A percentile compares a stretch with the other conserved stretches of the same genome.
Conservation (phyloP, 169 alveolate species). For the Plasmodium fragile region DNA sequence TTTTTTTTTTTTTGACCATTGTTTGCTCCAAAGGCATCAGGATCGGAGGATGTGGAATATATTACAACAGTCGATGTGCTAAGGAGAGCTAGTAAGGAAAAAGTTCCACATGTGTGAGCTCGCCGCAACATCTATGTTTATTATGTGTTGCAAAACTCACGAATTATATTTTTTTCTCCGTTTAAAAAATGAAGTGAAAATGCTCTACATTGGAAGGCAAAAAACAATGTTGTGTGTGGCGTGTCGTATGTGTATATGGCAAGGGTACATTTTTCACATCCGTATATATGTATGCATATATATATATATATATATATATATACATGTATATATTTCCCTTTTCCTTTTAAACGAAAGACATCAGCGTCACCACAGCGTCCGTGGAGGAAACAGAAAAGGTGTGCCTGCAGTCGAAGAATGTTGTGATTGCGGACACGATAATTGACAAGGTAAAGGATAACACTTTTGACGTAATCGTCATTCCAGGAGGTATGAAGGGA, state of each 20-base stretch:
- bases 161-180: background rate
- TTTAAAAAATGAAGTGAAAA: background rate
- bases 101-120: conserved; percentile 37
- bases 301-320: conserved; percentile 6
- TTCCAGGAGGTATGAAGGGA: conserved; percentile 88
- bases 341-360: conserved; percentile 79
- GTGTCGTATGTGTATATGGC: background rate
- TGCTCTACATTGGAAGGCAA: background rate
- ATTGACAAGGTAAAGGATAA: conserved; percentile 77
- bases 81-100: conserved; percentile 82
- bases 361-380: conserved; percentile 63
- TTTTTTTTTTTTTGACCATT: background rate
- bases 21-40: conserved; percentile 63
- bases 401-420: conserved; percentile 56
- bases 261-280: background rate
- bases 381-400: conserved; percentile 58
- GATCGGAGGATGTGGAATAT: conserved; percentile 86
- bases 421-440: conserved; percentile 78
- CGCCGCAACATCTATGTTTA: background rate
- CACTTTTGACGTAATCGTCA: conserved; percentile 80
- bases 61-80: conserved; percentile 84
- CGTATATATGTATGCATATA: background rate
- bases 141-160: background rate
- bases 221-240: background rate
- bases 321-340: background rate